A percentile compares a stretch with the other conserved stretches of the same genome.
phyloP scores from a whole-genome alignment of 306 rosid genomes.

The Rubus parviflorus region DNA sequence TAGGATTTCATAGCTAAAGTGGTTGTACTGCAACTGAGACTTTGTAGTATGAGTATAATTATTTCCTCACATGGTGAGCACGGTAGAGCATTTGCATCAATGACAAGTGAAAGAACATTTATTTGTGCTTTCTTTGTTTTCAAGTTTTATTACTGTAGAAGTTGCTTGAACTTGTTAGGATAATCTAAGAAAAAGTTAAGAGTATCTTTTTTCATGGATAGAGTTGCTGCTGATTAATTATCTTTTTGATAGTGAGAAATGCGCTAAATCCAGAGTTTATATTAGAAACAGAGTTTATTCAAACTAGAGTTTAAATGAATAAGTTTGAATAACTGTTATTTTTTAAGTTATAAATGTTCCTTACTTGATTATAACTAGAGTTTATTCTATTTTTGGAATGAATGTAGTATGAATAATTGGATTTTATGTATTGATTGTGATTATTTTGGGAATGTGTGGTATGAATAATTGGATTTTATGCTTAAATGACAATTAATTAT shows the following conservation, averaged over 20 bases:
- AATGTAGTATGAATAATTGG: too few relatives aligned
- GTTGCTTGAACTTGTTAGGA: not conserved
- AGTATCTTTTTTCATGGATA: not conserved
- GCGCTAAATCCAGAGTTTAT: not conserved
- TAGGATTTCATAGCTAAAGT: constrained; percentile 1
- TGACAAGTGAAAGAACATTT: not conserved
- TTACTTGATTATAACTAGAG: too few relatives aligned
- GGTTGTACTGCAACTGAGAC: constrained; percentile 16
- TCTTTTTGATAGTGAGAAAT: not conserved
- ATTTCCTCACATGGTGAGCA: not conserved
- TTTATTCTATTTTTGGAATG: too few relatives aligned
- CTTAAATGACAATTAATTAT: too few relatives aligned
- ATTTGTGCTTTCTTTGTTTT: not conserved
- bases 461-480: too few relatives aligned
- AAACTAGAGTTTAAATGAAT: too few relatives aligned
- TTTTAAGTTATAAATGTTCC: too few relatives aligned
- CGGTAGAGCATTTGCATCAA: not conserved
- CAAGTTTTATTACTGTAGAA: not conserved
- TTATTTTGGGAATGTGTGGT: too few relatives aligned
- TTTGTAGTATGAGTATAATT: not conserved
- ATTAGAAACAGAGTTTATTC: too few relatives aligned
- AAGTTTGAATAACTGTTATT: too few relatives aligned
- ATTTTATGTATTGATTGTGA: too few relatives aligned
- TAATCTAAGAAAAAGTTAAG: not conserved
- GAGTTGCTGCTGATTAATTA: not conserved